Evolutionary conservation across 768 basidiomycete species (phyloP).

Genomic region (Cystobasidium tubakii): DNA sequence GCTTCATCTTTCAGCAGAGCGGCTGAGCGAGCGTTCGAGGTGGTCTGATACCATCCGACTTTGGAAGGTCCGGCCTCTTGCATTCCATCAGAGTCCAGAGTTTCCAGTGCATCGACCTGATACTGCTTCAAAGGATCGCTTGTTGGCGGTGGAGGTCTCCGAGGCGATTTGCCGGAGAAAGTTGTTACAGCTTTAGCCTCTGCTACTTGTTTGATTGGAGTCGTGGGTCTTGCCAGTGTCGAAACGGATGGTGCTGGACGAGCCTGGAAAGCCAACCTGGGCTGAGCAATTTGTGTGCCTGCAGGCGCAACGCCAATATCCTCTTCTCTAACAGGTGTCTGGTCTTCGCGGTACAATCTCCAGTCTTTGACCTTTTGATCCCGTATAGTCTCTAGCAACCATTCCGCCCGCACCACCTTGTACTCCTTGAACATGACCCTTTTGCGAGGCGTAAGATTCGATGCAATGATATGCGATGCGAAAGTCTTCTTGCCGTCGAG

Average conservation of each 20-base stretch:
- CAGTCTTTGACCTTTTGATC: slow-evolving; percentile 68
- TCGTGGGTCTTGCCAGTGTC: not conserved
- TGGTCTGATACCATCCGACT: slow-evolving; percentile 55
- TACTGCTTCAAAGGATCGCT: slow-evolving; percentile 26
- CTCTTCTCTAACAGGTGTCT: slow-evolving; percentile 13
- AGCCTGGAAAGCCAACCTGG: not conserved
- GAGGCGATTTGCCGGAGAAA: not conserved
- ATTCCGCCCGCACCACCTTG: slow-evolving; percentile 82
- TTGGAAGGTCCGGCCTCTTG: slow-evolving; percentile 23
- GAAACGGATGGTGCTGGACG: not conserved
- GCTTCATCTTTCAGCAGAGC: slow-evolving; percentile 73
- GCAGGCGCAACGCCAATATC: slow-evolving; percentile 17
- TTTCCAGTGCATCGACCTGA: slow-evolving; percentile 7
- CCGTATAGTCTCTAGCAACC: slow-evolving; percentile 76
- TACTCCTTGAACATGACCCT: slow-evolving; percentile 78
- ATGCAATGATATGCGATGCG: slow-evolving; percentile 88
- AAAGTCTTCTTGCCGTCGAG: slow-evolving; percentile 64
- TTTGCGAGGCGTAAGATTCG: slow-evolving; percentile 82
- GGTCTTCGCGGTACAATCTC: slow-evolving; percentile 58
- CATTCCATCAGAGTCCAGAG: not conserved
- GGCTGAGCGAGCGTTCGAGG: slow-evolving; percentile 43
- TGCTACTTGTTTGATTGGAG: not conserved
- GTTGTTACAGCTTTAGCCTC: not conserved
- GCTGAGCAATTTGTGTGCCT: slow-evolving; percentile 31
- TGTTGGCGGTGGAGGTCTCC: slow-evolving; percentile 28